Conservation (phyloP, 345 rosid genomes). For the Eutrema japonicum region DNA sequence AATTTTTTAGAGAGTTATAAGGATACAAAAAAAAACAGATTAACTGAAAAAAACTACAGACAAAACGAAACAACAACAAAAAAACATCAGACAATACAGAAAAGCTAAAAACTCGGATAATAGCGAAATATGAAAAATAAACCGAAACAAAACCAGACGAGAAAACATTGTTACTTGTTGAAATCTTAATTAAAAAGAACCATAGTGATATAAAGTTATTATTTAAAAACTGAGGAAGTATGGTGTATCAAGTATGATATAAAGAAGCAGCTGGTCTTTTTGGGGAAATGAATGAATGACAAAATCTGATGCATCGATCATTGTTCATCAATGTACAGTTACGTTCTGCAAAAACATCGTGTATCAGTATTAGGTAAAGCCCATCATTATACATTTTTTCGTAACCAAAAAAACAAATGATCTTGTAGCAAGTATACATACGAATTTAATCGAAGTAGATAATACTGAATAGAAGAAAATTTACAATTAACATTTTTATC, state of each 20-base stretch:
- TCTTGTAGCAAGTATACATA: neutral
- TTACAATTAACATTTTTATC: neutral
- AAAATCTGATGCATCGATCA: slow-evolving; percentile 6
- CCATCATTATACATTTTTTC: neutral
- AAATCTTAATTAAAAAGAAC: neutral
- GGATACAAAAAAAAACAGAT: no score
- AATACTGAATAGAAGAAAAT: neutral
- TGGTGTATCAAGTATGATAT: neutral
- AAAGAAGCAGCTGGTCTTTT: neutral
- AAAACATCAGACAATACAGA: no score
- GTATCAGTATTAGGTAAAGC: neutral
- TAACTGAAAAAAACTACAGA: no score
- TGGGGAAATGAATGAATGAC: neutral
- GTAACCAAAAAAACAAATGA: neutral
- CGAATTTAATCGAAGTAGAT: no score
- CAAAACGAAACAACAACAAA: no score
- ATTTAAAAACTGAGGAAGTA: neutral
- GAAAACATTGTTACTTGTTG: neutral
- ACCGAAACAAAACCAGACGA: no score
- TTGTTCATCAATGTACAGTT: neutral
- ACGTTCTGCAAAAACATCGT: neutral
- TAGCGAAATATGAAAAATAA: no score
- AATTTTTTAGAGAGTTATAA: no score
- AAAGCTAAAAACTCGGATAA: no score
- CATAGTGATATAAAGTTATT: neutral